A percentile compares a stretch with the other conserved stretches of the same genome.
These are phyloP conservation scores for Colletotrichum somersetense DNA, from an alignment of 2,329 filamentous ascomycete genomes.

Conservation along the genomic window DNA sequence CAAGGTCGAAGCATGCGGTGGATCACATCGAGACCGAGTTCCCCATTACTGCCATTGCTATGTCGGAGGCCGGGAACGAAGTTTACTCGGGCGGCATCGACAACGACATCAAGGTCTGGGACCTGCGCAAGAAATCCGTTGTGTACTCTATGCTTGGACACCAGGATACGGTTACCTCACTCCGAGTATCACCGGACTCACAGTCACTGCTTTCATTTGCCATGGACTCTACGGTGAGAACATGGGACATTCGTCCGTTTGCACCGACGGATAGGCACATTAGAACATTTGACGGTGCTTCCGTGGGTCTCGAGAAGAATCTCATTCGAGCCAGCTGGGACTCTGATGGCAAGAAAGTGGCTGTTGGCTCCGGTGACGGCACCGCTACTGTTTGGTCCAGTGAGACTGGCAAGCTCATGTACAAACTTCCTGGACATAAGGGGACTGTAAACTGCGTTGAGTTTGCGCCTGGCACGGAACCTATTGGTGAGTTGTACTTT, in stretches of 20 bases:
- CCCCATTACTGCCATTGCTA: constrained; percentile 88
- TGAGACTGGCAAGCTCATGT: constrained; percentile 88
- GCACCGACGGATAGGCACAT: constrained; percentile 88
- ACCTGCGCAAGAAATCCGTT: constrained; percentile 89
- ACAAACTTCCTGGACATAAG: constrained; percentile 96
- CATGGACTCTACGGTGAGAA: constrained; percentile 93
- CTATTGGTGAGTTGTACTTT: constrained; percentile 78
- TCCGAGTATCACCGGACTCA: constrained; percentile 92
- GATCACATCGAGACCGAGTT: constrained; percentile 93
- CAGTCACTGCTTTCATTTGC: constrained; percentile 91
- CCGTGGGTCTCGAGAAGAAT: constrained; percentile 90
- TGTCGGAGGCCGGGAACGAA: constrained; percentile 96
- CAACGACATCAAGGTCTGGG: constrained; percentile 98
- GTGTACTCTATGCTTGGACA: constrained; percentile 92
- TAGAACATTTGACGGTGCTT: constrained; percentile 92
- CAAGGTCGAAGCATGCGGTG: constrained; percentile 86
- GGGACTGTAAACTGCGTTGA: constrained; percentile 95
- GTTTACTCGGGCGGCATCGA: constrained; percentile 95
- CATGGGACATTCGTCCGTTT: constrained; percentile 97
- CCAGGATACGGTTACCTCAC: constrained; percentile 89
- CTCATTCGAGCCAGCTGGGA: constrained; percentile 93
- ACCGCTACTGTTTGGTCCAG: constrained; percentile 93
- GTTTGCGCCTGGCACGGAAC: constrained; percentile 86
- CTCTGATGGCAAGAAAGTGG: constrained; percentile 85
- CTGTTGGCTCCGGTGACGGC: constrained; percentile 89